Percentiles rank a stretch among this genome's conserved stretches.
These are phyloP conservation scores for Chloris gayana DNA, from an alignment of 176 grass and related monocot species.

Conservation along the genomic window DNA sequence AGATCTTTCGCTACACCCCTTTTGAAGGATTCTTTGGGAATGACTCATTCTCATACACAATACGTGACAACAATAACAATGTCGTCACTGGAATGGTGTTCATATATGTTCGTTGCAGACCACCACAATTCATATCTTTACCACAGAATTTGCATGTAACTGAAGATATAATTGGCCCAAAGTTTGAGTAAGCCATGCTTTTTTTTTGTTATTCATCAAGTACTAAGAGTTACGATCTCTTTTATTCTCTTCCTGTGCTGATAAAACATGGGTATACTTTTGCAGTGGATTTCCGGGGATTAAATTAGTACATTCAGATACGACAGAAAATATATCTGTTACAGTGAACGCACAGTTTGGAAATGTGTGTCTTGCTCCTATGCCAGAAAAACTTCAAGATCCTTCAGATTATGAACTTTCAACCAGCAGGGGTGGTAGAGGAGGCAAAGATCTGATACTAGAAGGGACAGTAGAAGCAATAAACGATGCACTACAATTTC, in stretches of 20 bases:
- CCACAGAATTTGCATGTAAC: slow-evolving; percentile 61
- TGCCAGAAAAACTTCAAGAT: slow-evolving; percentile 62
- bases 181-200: slow-evolving; percentile 60
- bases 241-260: neutral
- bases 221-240: too few species aligned
- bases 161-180: slow-evolving; percentile 75
- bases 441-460: slow-evolving; percentile 53
- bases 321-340: slow-evolving; percentile 74
- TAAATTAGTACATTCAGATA: slow-evolving; percentile 68
- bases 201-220: too few species aligned
- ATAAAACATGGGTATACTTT: slow-evolving; percentile 12
- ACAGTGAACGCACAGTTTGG: slow-evolving; percentile 63
- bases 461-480: slow-evolving; percentile 55
- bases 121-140: slow-evolving; percentile 83
- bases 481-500: slow-evolving; percentile 59
- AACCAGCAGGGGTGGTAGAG: slow-evolving; percentile 43
- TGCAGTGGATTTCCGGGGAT: slow-evolving; percentile 68
- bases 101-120: slow-evolving; percentile 76
- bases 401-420: slow-evolving; percentile 43
- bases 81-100: slow-evolving; percentile 48
- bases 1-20: slow-evolving; percentile 67
- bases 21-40: slow-evolving; percentile 77
- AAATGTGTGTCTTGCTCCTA: slow-evolving; percentile 65
- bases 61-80: slow-evolving; percentile 61
- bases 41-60: slow-evolving; percentile 74